Evolutionary conservation across 805 yeast species (phyloP).

Genomic region (Starmerella vitae): DNA sequence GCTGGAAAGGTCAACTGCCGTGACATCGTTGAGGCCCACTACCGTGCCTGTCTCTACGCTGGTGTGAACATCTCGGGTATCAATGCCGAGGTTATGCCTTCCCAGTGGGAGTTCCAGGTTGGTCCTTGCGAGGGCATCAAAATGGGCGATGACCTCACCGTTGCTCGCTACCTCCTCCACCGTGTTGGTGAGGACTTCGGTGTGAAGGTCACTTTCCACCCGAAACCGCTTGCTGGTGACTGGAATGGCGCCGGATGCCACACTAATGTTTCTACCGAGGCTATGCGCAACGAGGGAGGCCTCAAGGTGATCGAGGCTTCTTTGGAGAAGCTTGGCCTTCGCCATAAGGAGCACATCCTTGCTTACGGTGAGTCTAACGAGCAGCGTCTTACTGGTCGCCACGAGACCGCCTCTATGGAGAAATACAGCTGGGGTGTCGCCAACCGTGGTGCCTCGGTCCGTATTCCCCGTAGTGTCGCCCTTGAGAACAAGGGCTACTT

Average conservation of each 20-base stretch:
- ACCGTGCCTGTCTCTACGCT: slow-evolving; percentile 91
- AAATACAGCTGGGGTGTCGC: slow-evolving; percentile 94
- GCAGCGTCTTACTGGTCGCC: slow-evolving; percentile 91
- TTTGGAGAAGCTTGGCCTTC: slow-evolving; percentile 80
- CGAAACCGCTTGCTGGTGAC: slow-evolving; percentile 97
- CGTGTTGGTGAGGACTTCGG: slow-evolving; percentile 98
- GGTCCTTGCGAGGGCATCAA: slow-evolving; percentile 93
- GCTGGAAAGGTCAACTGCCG: slow-evolving; percentile 95
- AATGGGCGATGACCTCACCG: slow-evolving; percentile 97
- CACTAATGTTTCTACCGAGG: slow-evolving; percentile 89
- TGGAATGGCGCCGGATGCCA: slow-evolving; percentile 99
- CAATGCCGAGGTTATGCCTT: slow-evolving; percentile 99
- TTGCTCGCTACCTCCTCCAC: slow-evolving; percentile 81
- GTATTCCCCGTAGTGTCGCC: slow-evolving; percentile 98
- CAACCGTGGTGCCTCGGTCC: slow-evolving; percentile 97
- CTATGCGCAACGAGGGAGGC: slow-evolving; percentile 92
- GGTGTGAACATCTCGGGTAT: slow-evolving; percentile 89
- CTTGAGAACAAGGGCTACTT: slow-evolving; percentile 97
- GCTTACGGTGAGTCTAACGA: slow-evolving; percentile 94
- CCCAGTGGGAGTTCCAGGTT: slow-evolving; percentile 99
- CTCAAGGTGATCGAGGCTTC: slow-evolving; percentile 89
- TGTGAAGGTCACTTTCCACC: slow-evolving; percentile 96
- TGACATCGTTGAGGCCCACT: slow-evolving; percentile 97
- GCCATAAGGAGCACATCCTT: slow-evolving; percentile 92
- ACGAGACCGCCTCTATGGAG: slow-evolving; percentile 93